phyloP scores from a whole-genome alignment of 2,329 filamentous ascomycete species.

The Alternaria viburni region DNA sequence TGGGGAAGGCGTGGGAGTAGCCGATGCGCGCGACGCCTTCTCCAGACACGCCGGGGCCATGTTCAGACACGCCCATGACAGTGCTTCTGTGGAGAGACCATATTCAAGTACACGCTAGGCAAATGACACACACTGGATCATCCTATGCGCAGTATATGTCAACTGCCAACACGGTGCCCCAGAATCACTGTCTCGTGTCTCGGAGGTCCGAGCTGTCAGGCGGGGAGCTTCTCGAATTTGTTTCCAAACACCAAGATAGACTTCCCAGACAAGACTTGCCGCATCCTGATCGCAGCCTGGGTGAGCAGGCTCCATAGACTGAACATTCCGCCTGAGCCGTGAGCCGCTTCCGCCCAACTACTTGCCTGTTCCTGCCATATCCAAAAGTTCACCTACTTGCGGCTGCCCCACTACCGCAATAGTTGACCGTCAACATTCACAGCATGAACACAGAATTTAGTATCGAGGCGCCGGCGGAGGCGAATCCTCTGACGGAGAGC shows the following conservation, averaged over 20 bases:
- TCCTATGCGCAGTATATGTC: background rate
- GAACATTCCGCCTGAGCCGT: background rate
- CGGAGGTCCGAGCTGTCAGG: slow-evolving; percentile 24
- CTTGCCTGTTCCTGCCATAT: background rate
- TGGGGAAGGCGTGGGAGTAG: slow-evolving; percentile 5
- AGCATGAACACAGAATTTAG: slow-evolving; percentile 42
- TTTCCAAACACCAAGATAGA: slow-evolving; percentile 13
- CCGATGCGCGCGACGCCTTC: background rate
- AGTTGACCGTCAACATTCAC: background rate
- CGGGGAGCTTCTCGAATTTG: slow-evolving; percentile 27
- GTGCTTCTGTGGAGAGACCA: background rate
- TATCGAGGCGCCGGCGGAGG: slow-evolving; percentile 79
- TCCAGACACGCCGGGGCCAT: background rate
- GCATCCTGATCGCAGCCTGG: slow-evolving; percentile 27
- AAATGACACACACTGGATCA: background rate
- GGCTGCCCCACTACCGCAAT: slow-evolving; percentile 22
- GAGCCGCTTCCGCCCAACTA: background rate
- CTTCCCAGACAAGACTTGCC: slow-evolving; percentile 13
- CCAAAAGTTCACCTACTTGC: background rate
- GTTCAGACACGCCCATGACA: background rate
- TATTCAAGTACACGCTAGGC: background rate
- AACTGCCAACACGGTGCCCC: background rate
- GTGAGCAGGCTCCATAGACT: slow-evolving; percentile 32
- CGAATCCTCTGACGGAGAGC: slow-evolving; percentile 62
- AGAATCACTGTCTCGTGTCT: slow-evolving; percentile 8